These are phyloP conservation scores for Neolentinus lepideus DNA, from an alignment of 1,284 basidiomycete species.

Conservation along the genomic window DNA sequence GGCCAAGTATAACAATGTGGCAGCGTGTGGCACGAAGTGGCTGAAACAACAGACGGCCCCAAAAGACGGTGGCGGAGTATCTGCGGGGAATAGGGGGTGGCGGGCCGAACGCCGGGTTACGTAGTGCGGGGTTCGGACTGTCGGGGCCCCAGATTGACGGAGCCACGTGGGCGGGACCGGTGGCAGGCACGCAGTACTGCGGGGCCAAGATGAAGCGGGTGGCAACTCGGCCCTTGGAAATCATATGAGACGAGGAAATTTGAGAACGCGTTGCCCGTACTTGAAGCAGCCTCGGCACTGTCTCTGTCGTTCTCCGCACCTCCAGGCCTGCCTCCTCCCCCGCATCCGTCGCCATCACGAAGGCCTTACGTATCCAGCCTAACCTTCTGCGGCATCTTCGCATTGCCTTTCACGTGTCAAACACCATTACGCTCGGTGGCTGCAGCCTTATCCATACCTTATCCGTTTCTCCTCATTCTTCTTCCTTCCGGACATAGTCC, in stretches of 20 bases:
- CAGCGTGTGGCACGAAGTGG: not conserved
- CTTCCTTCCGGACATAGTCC: not conserved
- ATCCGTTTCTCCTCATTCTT: not conserved
- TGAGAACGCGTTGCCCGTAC: not conserved
- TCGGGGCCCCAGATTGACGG: not conserved
- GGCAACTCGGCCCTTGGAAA: not conserved
- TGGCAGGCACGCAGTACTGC: not conserved
- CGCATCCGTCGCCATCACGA: not conserved
- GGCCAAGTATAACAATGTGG: not conserved
- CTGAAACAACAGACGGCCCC: too few relatives aligned
- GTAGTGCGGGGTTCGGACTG: not conserved
- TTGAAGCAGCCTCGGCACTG: too few relatives aligned
- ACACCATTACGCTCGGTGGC: not conserved
- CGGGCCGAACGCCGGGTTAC: not conserved
- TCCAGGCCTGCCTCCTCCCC: not conserved
- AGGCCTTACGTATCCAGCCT: not conserved
- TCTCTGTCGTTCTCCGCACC: not conserved
- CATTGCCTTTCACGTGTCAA: not conserved
- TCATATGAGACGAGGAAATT: not conserved
- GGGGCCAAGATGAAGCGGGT: not conserved
- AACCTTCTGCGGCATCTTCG: not conserved
- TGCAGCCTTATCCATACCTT: not conserved
- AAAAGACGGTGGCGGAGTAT: not conserved
- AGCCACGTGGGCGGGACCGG: not conserved
- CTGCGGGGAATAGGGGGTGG: not conserved